Evolutionary conservation across 176 grass and related monocot species (phyloP).

Genomic region (Carex scoparia): DNA sequence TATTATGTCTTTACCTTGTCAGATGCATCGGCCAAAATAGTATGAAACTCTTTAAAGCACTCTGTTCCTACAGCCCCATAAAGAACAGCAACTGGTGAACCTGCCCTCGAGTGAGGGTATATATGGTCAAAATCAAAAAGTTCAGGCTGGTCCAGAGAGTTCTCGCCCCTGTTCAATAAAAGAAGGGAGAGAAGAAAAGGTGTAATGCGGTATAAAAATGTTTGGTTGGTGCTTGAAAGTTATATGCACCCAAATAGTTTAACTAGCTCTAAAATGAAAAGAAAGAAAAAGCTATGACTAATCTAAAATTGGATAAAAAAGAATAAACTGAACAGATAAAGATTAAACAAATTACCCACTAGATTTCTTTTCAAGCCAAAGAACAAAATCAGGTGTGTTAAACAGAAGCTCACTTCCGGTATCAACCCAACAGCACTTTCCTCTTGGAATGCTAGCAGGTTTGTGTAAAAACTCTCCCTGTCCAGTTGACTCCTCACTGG

Average conservation of each 20-base stretch:
- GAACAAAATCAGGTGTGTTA: slow-evolving; percentile 48
- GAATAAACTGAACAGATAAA: slow-evolving; percentile 24
- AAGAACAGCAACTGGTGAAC: slow-evolving; percentile 59
- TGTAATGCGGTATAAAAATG: neutral
- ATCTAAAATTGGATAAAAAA: neutral
- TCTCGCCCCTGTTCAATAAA: slow-evolving; percentile 48
- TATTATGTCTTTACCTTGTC: slow-evolving; percentile 50
- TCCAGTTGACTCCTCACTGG: slow-evolving; percentile 32
- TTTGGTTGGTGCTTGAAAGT: neutral
- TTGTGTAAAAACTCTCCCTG: slow-evolving; percentile 17
- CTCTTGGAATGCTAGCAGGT: slow-evolving; percentile 32
- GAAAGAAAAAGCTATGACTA: neutral
- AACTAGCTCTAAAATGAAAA: neutral
- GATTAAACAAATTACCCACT: slow-evolving; percentile 42
- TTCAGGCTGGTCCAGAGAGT: slow-evolving; percentile 54
- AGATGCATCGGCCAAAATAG: slow-evolving; percentile 63
- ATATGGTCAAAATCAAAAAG: slow-evolving; percentile 95
- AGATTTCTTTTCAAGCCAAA: slow-evolving; percentile 59
- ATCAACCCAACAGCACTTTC: slow-evolving; percentile 92
- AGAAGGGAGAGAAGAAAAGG: neutral
- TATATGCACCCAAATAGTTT: neutral
- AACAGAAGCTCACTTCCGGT: slow-evolving; percentile 58
- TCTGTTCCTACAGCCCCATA: slow-evolving; percentile 94
- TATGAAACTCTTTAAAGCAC: slow-evolving; percentile 89
- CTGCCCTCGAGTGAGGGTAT: slow-evolving; percentile 53